Evolutionary conservation across 495 filamentous ascomycete species (phyloP).

Genomic region (Hypoxylon fragiforme): DNA sequence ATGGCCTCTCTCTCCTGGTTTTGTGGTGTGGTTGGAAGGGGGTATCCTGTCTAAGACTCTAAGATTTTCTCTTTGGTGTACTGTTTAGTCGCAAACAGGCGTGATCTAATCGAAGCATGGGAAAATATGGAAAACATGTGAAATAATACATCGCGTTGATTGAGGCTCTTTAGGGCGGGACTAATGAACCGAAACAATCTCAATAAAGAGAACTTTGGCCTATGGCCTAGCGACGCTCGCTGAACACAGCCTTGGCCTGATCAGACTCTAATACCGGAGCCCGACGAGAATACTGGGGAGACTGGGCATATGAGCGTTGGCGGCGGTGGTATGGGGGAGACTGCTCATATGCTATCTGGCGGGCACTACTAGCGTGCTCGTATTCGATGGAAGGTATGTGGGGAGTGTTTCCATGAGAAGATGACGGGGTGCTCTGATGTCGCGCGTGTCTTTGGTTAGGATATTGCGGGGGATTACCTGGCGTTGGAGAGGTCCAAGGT

Average conservation of each 20-base stretch:
- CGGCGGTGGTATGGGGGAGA: conserved; percentile 9
- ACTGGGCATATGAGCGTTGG: conserved; percentile 9
- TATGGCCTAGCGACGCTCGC: conserved; percentile 19
- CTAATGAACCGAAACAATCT: not conserved
- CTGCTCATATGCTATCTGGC: not conserved
- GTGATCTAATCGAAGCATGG: too few species aligned
- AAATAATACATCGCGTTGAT: not conserved
- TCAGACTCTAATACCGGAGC: conserved; percentile 11
- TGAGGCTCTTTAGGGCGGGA: not conserved
- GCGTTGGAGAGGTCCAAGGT: not conserved
- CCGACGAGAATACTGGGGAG: conserved; percentile 3
- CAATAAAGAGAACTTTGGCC: not conserved
- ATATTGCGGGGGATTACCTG: not conserved
- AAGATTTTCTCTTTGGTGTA: conserved; percentile 2
- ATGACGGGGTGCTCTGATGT: conserved; percentile 40
- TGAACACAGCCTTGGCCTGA: conserved; percentile 9
- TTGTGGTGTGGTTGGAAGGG: not conserved
- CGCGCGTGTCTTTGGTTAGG: conserved; percentile 38
- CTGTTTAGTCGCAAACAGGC: conserved; percentile 3
- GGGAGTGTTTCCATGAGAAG: not conserved
- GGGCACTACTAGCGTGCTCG: not conserved
- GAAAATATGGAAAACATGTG: too few species aligned
- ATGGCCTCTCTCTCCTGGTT: not conserved
- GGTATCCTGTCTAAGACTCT: conserved; percentile 19
- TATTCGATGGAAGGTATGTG: conserved; percentile 1